phyloP scores from a whole-genome alignment of 768 basidiomycete species.

The Cubamyces lactineus region DNA sequence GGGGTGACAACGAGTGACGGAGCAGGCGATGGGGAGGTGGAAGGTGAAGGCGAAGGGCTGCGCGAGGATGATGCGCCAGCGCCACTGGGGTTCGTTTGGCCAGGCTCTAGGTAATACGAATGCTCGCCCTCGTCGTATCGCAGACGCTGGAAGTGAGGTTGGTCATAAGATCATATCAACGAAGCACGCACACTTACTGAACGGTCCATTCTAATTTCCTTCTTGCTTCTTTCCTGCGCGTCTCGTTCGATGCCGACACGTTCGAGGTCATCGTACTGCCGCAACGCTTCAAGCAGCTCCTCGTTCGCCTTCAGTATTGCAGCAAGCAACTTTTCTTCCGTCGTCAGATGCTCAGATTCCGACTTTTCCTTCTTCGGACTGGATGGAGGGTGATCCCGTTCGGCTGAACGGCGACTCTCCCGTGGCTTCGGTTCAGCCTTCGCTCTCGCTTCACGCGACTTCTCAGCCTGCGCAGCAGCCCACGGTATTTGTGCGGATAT shows the following conservation, averaged over 20 bases:
- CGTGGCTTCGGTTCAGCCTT: slow-evolving; percentile 4
- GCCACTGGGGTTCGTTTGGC: slow-evolving; percentile 28
- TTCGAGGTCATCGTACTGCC: slow-evolving; percentile 78
- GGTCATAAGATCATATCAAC: background rate
- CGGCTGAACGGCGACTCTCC: slow-evolving; percentile 19
- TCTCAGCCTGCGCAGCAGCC: slow-evolving; percentile 83
- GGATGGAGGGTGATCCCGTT: slow-evolving; percentile 16
- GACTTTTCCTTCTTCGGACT: slow-evolving; percentile 23
- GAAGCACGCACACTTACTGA: slow-evolving; percentile 48
- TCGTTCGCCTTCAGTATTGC: slow-evolving; percentile 75
- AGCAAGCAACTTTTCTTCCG: slow-evolving; percentile 76
- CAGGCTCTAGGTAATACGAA: slow-evolving; percentile 36
- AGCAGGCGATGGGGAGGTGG: slow-evolving; percentile 44
- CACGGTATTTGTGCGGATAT: slow-evolving; percentile 88
- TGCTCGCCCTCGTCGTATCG: slow-evolving; percentile 43
- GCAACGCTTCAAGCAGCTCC: slow-evolving; percentile 66
- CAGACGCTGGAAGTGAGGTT: slow-evolving; percentile 34
- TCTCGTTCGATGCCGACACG: slow-evolving; percentile 62
- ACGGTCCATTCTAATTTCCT: slow-evolving; percentile 66
- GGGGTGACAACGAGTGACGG: slow-evolving; percentile 36
- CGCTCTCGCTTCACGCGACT: slow-evolving; percentile 48
- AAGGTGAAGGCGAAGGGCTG: slow-evolving; percentile 49
- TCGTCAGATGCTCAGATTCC: slow-evolving; percentile 51
- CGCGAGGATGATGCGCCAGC: slow-evolving; percentile 47
- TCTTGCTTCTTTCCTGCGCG: slow-evolving; percentile 70